Conservation (phyloP, 108 stramenopile species). For the Aurantiochytrium sp. region DNA sequence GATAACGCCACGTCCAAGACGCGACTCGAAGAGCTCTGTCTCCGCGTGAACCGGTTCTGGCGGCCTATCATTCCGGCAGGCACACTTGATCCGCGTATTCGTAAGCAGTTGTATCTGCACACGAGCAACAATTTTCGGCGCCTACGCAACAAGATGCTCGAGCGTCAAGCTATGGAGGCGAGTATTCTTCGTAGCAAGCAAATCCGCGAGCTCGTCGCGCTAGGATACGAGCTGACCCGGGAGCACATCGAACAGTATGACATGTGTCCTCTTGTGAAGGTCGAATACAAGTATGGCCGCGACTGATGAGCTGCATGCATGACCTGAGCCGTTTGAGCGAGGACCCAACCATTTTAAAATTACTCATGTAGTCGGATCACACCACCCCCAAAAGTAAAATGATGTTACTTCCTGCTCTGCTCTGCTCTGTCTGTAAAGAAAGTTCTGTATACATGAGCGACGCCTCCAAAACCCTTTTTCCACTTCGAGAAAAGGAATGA, state of each 20-base stretch:
- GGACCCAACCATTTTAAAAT: too few species aligned
- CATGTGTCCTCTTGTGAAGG: background rate
- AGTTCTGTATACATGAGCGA: too few species aligned
- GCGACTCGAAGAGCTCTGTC: background rate
- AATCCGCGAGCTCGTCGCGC: background rate
- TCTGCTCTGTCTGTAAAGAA: too few species aligned
- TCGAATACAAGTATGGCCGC: background rate
- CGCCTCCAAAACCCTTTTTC: too few species aligned
- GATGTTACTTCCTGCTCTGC: too few species aligned
- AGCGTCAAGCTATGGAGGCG: slow-evolving; percentile 3
- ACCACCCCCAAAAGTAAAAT: too few species aligned
- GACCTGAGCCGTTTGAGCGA: too few species aligned
- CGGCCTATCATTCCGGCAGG: background rate
- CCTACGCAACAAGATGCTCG: background rate
- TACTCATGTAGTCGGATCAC: too few species aligned
- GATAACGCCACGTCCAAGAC: background rate
- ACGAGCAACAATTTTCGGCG: background rate
- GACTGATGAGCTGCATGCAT: background rate
- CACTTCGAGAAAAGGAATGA: too few species aligned
- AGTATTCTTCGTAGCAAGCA: background rate
- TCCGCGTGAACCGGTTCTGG: background rate
- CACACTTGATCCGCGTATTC: background rate
- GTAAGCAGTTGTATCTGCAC: background rate
- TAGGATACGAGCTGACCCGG: background rate
- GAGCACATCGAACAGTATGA: background rate